phyloP scores from a whole-genome alignment of 768 basidiomycete species.

The Dioszegia aurantiaca region DNA sequence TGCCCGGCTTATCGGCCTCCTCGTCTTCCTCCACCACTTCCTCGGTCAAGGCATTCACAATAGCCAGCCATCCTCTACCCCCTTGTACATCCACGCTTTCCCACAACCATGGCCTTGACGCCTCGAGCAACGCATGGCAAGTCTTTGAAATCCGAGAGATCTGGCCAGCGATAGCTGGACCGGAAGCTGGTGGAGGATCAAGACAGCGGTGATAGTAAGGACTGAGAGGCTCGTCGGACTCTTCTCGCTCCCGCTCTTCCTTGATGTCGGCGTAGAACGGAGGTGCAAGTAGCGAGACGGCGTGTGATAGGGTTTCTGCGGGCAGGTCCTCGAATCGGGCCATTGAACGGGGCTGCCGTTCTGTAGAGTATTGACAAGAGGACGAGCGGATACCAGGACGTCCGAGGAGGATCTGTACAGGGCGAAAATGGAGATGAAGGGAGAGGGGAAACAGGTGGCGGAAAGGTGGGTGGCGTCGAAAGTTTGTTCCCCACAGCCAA shows the following conservation, averaged over 20 bases:
- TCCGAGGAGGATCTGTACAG: too few species aligned
- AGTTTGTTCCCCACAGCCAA: too few species aligned
- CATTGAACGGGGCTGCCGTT: slow-evolving; percentile 3
- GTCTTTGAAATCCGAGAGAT: slow-evolving; percentile 25
- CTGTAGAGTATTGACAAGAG: neutral
- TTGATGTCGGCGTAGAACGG: slow-evolving; percentile 28
- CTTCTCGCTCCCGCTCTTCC: neutral
- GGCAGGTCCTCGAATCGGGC: slow-evolving; percentile 25
- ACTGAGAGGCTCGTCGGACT: neutral
- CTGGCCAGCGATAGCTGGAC: slow-evolving; percentile 12
- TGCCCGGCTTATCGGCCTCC: neutral
- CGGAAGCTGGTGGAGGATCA: slow-evolving; percentile 27
- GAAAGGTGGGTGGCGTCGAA: neutral
- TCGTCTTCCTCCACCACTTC: slow-evolving; percentile 31
- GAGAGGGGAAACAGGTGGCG: too few species aligned
- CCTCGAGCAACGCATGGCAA: slow-evolving; percentile 30
- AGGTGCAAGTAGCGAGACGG: slow-evolving; percentile 39
- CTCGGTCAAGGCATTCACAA: slow-evolving; percentile 50
- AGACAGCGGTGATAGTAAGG: slow-evolving; percentile 12
- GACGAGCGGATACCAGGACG: too few species aligned
- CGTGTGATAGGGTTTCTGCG: slow-evolving; percentile 38
- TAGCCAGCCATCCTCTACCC: slow-evolving; percentile 50
- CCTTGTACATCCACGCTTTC: slow-evolving; percentile 46
- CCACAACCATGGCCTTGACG: slow-evolving; percentile 48
- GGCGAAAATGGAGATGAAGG: too few species aligned